Percentiles rank a stretch among this genome's conserved stretches.
Evolutionary conservation across 2,329 filamentous ascomycete genomes (phyloP).

Genomic region (Fusarium incarnatum): DNA sequence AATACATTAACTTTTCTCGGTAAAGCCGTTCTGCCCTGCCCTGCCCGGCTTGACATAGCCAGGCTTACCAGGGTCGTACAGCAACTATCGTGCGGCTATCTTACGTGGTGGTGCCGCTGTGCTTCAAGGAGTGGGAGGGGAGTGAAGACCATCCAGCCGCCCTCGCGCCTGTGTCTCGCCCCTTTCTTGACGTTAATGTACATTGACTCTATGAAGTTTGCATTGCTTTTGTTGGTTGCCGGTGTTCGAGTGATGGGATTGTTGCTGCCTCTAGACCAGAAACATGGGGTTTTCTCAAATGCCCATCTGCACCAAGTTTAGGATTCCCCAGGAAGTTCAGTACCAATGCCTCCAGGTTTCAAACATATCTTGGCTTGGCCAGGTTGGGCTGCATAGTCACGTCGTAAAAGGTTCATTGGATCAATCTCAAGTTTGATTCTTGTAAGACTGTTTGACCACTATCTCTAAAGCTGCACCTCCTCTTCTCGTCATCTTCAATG

Average conservation of each 20-base stretch:
- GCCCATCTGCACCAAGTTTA: conserved; percentile 4
- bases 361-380: background rate
- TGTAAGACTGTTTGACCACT: conserved; percentile 13
- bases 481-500: conserved; percentile 17
- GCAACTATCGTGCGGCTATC: conserved; percentile 28
- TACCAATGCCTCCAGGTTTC: background rate
- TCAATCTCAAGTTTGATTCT: conserved; percentile 32
- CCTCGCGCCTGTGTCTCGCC: conserved; percentile 34
- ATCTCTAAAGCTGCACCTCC: conserved; percentile 18
- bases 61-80: conserved; percentile 5
- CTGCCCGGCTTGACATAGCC: background rate
- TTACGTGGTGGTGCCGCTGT: background rate
- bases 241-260: conserved; percentile 20
- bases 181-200: background rate
- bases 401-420: background rate
- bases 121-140: conserved; percentile 9
- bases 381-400: background rate
- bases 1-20: conserved; percentile 12
- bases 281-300: conserved; percentile 34
- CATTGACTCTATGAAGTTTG: background rate
- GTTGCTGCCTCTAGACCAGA: background rate
- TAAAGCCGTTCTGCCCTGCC: conserved; percentile 5
- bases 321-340: background rate
- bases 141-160: conserved; percentile 30
- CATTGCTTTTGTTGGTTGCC: background rate